Conservation (phyloP, 129 eudicot genomes). For the Centaurea solstitialis region DNA sequence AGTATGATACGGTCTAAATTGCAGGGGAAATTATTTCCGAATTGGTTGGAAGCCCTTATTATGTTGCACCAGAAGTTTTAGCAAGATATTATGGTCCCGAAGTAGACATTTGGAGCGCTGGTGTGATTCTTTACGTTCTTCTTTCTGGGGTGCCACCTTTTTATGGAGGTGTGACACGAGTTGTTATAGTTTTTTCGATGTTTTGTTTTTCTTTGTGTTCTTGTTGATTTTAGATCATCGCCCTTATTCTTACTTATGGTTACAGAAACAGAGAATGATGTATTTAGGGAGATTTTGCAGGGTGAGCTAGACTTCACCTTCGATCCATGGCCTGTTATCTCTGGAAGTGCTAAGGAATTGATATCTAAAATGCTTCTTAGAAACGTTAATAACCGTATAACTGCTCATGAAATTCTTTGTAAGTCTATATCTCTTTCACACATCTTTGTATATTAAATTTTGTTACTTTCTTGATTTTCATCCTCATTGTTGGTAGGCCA, state of each 20-base stretch:
- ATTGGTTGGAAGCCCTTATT: slow-evolving; percentile 68
- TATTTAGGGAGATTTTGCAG: slow-evolving; percentile 60
- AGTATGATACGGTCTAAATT: neutral
- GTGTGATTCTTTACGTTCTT: slow-evolving; percentile 72
- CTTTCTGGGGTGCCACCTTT: slow-evolving; percentile 74
- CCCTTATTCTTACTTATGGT: neutral
- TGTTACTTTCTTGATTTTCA: neutral
- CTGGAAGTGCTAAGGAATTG: slow-evolving; percentile 74
- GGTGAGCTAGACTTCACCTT: slow-evolving; percentile 69
- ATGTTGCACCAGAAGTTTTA: slow-evolving; percentile 71
- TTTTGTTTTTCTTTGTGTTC: neutral
- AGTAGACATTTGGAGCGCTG: slow-evolving; percentile 77
- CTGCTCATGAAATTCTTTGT: slow-evolving; percentile 76
- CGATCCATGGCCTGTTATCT: slow-evolving; percentile 80
- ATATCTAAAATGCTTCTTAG: slow-evolving; percentile 66
- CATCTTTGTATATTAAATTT: neutral
- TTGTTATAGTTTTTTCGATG: neutral
- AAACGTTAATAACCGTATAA: slow-evolving; percentile 57
- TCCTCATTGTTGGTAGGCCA: slow-evolving; percentile 48
- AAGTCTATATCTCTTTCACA: slow-evolving; percentile 20
- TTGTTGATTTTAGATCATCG: neutral
- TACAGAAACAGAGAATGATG: slow-evolving; percentile 66
- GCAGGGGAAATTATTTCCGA: slow-evolving; percentile 53
- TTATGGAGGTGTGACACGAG: slow-evolving; percentile 56
- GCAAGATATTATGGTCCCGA: slow-evolving; percentile 58